Evolutionary conservation across 2,329 filamentous ascomycete genomes (phyloP).

Genomic region (Cordyceps tenuipes): DNA sequence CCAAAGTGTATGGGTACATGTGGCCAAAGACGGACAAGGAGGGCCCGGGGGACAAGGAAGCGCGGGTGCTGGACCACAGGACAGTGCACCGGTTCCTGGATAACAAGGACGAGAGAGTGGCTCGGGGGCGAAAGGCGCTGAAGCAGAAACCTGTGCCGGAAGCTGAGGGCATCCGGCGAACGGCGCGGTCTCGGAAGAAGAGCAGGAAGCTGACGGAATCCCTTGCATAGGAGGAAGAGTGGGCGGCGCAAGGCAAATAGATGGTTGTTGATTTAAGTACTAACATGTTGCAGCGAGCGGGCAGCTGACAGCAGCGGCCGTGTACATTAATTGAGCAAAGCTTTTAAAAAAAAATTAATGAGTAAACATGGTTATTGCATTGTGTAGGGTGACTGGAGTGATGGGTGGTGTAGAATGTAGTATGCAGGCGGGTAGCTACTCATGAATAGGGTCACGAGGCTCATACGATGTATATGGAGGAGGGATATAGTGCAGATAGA

Average conservation of each 20-base stretch:
- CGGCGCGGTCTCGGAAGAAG: constrained; percentile 4
- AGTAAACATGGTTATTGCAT: too few species aligned
- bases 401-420: too few species aligned
- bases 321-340: background rate
- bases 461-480: too few species aligned
- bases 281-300: constrained; percentile 8
- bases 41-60: constrained; percentile 63
- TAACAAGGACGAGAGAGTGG: constrained; percentile 55
- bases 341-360: too few species aligned
- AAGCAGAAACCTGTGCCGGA: constrained; percentile 19
- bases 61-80: constrained; percentile 74
- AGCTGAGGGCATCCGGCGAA: constrained; percentile 5
- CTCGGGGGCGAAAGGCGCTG: constrained; percentile 34
- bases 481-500: too few species aligned
- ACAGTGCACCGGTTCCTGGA: constrained; percentile 76
- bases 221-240: too few species aligned
- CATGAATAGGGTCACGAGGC: too few species aligned
- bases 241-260: too few species aligned
- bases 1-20: constrained; percentile 85
- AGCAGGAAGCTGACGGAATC: constrained; percentile 2
- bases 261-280: background rate
- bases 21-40: constrained; percentile 93
- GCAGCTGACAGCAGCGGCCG: background rate
- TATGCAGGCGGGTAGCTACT: too few species aligned
- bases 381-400: too few species aligned